A percentile compares a stretch with the other conserved stretches of the same genome.
Conservation (phyloP, 176 grass and related monocot species). For the Thinopyrum elongatum region DNA sequence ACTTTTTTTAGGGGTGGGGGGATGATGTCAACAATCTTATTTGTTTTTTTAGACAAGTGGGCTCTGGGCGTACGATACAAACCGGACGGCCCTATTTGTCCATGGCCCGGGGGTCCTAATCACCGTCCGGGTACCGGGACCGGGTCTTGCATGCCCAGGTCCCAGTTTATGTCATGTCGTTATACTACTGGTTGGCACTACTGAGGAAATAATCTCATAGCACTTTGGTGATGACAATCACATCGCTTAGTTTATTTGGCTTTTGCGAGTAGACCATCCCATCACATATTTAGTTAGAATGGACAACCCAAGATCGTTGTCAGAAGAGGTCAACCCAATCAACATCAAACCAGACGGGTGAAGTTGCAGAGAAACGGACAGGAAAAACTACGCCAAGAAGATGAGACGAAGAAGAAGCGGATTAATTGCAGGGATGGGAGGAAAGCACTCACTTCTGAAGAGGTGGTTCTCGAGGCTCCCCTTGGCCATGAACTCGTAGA, state of each 20-base stretch:
- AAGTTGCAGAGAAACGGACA: slow-evolving; percentile 16
- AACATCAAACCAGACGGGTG: not conserved
- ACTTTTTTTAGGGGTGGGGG: too few species aligned
- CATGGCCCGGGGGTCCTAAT: not conserved
- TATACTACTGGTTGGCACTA: not conserved
- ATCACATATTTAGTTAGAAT: not conserved
- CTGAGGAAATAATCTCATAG: not conserved
- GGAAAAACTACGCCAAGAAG: not conserved
- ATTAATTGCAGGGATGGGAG: not conserved
- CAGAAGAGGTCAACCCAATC: not conserved
- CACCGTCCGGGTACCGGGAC: not conserved
- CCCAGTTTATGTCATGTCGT: not conserved
- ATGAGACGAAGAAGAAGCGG: too few species aligned
- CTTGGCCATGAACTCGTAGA: slow-evolving; percentile 80
- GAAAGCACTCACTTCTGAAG: slow-evolving; percentile 64
- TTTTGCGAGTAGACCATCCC: slow-evolving; percentile 1
- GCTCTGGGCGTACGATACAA: not conserved
- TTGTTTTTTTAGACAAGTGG: not conserved
- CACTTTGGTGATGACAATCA: not conserved
- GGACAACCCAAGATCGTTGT: not conserved
- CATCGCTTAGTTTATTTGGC: not conserved
- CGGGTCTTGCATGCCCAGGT: not conserved
- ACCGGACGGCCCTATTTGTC: too few species aligned
- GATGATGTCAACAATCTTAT: not conserved
- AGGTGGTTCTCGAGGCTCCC: slow-evolving; percentile 81